Evolutionary conservation across 2,329 filamentous ascomycete genomes (phyloP).

Genomic region (Pyricularia pennisetigena): DNA sequence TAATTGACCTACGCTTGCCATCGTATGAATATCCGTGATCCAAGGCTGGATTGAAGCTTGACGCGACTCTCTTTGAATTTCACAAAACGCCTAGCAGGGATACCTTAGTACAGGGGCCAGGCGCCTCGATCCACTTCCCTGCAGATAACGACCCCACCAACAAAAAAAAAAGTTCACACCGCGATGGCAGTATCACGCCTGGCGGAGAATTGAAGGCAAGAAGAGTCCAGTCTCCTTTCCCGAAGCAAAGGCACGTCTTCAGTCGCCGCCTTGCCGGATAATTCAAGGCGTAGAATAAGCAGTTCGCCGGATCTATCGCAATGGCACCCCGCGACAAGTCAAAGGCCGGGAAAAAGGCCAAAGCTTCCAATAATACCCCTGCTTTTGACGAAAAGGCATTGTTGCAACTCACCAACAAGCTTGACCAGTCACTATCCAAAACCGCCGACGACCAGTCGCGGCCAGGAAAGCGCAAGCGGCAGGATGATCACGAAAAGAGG

Average conservation of each 20-base stretch:
- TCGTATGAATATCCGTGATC: neutral
- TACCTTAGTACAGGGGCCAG: neutral
- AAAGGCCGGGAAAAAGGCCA: conserved; percentile 26
- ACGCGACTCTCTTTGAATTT: neutral
- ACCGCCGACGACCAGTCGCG: conserved; percentile 18
- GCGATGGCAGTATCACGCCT: neutral
- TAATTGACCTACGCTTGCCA: neutral
- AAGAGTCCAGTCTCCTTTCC: neutral
- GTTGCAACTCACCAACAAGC: conserved; percentile 43
- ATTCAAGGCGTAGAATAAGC: neutral
- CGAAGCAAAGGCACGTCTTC: neutral
- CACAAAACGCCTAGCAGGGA: neutral
- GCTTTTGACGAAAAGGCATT: conserved; percentile 41
- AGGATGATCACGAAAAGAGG: conserved; percentile 19
- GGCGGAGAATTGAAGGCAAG: neutral
- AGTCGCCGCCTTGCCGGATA: neutral
- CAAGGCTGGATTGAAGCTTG: neutral
- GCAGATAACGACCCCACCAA: neutral
- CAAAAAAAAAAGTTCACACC: neutral
- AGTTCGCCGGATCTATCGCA: neutral
- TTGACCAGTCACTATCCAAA: conserved; percentile 40
- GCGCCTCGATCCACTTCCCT: neutral
- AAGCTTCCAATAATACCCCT: conserved; percentile 11
- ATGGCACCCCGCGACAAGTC: conserved; percentile 14
- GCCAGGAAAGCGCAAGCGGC: conserved; percentile 23